Conservation (phyloP, 495 filamentous ascomycete species). For the Clohesyomyces aquaticus region DNA sequence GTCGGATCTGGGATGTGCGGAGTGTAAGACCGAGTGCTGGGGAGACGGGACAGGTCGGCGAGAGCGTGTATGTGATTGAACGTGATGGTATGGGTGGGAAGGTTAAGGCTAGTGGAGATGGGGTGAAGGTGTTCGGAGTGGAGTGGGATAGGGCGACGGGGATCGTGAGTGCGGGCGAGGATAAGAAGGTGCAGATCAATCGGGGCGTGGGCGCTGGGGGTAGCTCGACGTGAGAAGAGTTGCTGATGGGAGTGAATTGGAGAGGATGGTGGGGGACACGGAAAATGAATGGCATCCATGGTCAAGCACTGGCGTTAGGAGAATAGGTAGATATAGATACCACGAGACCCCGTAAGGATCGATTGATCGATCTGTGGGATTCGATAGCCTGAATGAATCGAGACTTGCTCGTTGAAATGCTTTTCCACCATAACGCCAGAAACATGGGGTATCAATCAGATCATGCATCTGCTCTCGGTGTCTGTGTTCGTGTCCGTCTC, state of each 20-base stretch:
- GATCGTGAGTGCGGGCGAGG: constrained; percentile 90
- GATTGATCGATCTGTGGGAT: no score
- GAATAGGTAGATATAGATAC: constrained; percentile 5
- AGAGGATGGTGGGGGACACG: neutral
- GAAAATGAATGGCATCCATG: neutral
- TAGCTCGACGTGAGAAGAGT: neutral
- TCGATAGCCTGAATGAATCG: no score
- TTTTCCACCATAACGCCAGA: no score
- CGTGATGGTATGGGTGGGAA: constrained; percentile 61
- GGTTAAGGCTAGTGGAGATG: constrained; percentile 66
- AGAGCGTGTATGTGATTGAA: constrained; percentile 79
- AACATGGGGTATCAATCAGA: no score
- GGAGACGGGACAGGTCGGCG: constrained; percentile 66
- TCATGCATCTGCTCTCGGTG: constrained; percentile 7
- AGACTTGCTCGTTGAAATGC: no score
- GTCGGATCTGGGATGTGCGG: constrained; percentile 89
- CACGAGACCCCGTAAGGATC: neutral
- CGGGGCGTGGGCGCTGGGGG: constrained; percentile 43
- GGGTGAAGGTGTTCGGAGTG: constrained; percentile 87
- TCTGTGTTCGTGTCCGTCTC: constrained; percentile 6
- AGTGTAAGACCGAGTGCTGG: constrained; percentile 33
- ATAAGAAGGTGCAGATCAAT: constrained; percentile 92
- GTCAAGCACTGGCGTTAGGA: neutral
- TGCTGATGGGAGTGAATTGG: neutral
- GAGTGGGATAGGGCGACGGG: constrained; percentile 82